phyloP scores from a whole-genome alignment of 148 eudicot species.

The Talinum fruticosum region DNA sequence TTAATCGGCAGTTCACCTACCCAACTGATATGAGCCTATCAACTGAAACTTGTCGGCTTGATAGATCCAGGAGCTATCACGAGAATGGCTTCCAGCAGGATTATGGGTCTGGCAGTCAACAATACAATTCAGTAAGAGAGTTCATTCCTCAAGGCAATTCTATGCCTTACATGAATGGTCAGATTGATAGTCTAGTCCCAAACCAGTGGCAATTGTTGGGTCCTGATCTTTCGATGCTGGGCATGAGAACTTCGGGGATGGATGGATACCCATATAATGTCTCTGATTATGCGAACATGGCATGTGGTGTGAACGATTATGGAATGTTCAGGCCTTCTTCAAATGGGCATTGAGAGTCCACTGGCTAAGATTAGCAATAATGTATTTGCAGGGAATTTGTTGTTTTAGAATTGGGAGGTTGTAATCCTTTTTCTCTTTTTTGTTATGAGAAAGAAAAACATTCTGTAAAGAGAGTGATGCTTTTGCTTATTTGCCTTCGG shows the following conservation, averaged over 20 bases:
- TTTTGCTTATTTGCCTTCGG: conserved; percentile 24
- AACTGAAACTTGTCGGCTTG: conserved; percentile 53
- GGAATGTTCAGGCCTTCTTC: conserved; percentile 74
- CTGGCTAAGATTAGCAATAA: conserved; percentile 29
- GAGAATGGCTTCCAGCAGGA: conserved; percentile 52
- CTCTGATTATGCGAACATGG: conserved; percentile 58
- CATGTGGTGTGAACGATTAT: conserved; percentile 61
- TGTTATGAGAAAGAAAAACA: conserved; percentile 18
- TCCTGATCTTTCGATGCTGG: conserved; percentile 43
- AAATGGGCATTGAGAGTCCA: conserved; percentile 53
- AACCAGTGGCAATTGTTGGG: conserved; percentile 64
- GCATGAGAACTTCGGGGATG: conserved; percentile 41
- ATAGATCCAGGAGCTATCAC: conserved; percentile 52
- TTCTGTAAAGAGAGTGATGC: conserved; percentile 41
- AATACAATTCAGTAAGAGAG: conserved; percentile 47
- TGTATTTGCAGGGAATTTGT: conserved; percentile 18
- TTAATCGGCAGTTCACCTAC: conserved; percentile 48
- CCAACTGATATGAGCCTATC: conserved; percentile 51
- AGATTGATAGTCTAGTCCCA: conserved; percentile 43
- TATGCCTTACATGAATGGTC: conserved; percentile 58
- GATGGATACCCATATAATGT: conserved; percentile 61
- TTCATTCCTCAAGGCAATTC: conserved; percentile 46
- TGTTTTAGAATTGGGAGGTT: conserved; percentile 26
- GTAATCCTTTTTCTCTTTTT: conserved; percentile 15
- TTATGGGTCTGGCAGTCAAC: conserved; percentile 42